Base-by-base conservation (phyloP, 2,329 filamentous ascomycete species). In the Plenodomus tracheiphilus region DNA sequence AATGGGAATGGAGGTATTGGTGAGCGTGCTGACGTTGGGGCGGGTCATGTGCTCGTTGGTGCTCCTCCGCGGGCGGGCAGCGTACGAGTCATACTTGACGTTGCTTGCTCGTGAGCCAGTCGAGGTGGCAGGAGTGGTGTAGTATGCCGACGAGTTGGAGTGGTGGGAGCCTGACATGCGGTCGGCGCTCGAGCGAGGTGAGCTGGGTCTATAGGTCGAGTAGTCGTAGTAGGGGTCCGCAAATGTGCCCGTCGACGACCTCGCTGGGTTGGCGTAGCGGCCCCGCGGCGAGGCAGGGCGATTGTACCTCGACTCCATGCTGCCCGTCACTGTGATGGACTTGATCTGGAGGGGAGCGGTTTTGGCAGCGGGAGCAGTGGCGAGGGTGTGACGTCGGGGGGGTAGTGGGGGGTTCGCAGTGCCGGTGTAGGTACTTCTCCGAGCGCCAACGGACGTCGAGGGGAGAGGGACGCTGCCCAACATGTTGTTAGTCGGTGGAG, bases 41-140 rank as follows among this genome's bases (percentile, higher is more conserved):
- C 69, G 59, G 54, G 50, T 56, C 46, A 54, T 54, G 43, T 58
- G 62, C 47, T 66, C 75, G 56, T 73, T 68, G 7, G 77, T 79
- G 36, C 75, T 76, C 7, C 77, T 68, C 28, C 77, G 72, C 4
- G 76, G 76, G 48, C 77, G 68, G 39, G 75, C 73, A 7, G 71
- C 65, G 65, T 78, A 78, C 8, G 73, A 64, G 54, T 77, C 75
- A 59, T 74, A 74, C 42, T 71, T 72, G 58, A 64, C 46, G 41
- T 51, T 65, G 39, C 50, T 58, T 5, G 56, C 38, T 20, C 68
- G 65, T 8, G 67, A 64, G 50, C 59, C 46, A 60, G 64, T 53
- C 15, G 66, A 61, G 47, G 43, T 59, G 53, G 42, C 62, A 36
- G 65, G 62, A 10, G 56, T 45, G 45, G 70, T 65, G 39, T 61